A percentile compares a stretch with the other conserved stretches of the same genome.
These are phyloP conservation scores for Hypoxylon trugodes DNA, from an alignment of 495 filamentous ascomycete genomes.

Conservation along the genomic window DNA sequence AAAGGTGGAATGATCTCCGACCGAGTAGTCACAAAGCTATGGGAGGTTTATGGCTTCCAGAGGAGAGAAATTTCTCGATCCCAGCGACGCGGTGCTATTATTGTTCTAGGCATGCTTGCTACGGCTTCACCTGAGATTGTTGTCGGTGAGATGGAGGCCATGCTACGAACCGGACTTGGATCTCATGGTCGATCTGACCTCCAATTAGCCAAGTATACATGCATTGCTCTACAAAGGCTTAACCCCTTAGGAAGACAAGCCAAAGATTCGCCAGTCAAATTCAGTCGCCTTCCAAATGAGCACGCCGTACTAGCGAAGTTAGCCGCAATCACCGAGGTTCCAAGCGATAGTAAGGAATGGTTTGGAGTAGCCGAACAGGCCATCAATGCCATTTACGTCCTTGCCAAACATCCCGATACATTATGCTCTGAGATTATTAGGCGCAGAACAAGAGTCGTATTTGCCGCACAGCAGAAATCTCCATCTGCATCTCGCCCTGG, in stretches of 20 bases:
- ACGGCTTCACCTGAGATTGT: slow-evolving; percentile 92
- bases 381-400: slow-evolving; percentile 92
- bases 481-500: slow-evolving; percentile 49
- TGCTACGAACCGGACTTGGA: slow-evolving; percentile 90
- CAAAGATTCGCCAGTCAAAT: slow-evolving; percentile 71
- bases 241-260: slow-evolving; percentile 81
- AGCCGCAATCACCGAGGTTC: slow-evolving; percentile 82
- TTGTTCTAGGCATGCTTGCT: slow-evolving; percentile 96
- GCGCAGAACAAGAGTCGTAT: slow-evolving; percentile 85
- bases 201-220: slow-evolving; percentile 91
- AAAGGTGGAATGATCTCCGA: slow-evolving; percentile 87
- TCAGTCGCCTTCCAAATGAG: slow-evolving; percentile 86
- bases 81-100: slow-evolving; percentile 93
- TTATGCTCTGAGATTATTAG: slow-evolving; percentile 92
- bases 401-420: slow-evolving; percentile 93
- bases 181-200: slow-evolving; percentile 80
- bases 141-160: slow-evolving; percentile 90
- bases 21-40: slow-evolving; percentile 87
- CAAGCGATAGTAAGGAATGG: slow-evolving; percentile 93
- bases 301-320: slow-evolving; percentile 85
- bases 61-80: slow-evolving; percentile 90
- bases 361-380: slow-evolving; percentile 97
- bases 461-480: slow-evolving; percentile 52
- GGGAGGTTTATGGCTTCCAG: slow-evolving; percentile 96
- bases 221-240: slow-evolving; percentile 89